Evolutionary conservation across 192 early-diverging fungal species (phyloP), one percentile per base, ranked within the genome.

Genomic region (Coemansia sp.): DNA sequence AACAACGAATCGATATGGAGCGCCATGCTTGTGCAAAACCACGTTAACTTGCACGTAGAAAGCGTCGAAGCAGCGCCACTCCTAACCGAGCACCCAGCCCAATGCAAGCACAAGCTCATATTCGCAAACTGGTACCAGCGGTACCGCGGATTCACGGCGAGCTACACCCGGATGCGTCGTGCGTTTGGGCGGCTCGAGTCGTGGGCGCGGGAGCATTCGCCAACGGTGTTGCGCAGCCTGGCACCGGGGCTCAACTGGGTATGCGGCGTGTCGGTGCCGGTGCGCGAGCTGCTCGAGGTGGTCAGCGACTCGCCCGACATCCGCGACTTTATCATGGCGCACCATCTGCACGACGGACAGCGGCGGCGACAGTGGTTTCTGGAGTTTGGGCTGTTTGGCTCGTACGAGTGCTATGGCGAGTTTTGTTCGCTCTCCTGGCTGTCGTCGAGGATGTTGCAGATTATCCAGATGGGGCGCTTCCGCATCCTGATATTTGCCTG

Each of bases 341-440:
- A 75, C 50, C 72, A 75, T 35, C n/a, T 75, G 21, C 72, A 64
- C 21, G 72, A 75, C 26, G 72, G 72, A 1, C 72, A 75, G 48
- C 65, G 72, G 6, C 52, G 64, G 23, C 55, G 49, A 8, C 50
- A 49, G 26, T 41, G 56, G 27, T 64, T 56, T 26, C 31, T 68
- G 7, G 56, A 38, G 0, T 53, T 25, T 29, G 72, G 72, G 5
- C 28, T 75, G 26, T 75, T 75, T 47, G 72, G 72, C 6, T 50
- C 65, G 10, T 75, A 68, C 53, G 58, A 64, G 36, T 75, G 72
- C 40, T 64, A 64, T 34, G 72, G 72, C 58, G 53, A 63, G n/a
- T 34, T 61, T 2, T 75, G 72, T 25, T 68, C 66, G n/a, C 57
- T 68, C 7, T 64, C 60, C 0, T 75, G 65, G 65, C 60, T 75